Conservation (phyloP, 495 filamentous ascomycete species). For the Xylaria scruposa region DNA sequence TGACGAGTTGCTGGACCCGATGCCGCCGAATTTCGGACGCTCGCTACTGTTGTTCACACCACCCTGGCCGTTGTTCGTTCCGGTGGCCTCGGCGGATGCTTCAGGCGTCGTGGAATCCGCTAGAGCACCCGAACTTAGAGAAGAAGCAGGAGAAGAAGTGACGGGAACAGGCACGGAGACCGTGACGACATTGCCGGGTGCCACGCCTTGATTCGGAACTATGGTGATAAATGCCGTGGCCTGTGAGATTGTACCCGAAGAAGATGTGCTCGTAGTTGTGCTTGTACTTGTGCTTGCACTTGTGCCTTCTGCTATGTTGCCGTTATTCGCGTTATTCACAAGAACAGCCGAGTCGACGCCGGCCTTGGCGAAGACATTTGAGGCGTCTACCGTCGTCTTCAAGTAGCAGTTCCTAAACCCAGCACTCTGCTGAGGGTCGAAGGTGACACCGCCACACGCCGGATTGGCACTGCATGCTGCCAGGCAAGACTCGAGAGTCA, state of each 20-base stretch:
- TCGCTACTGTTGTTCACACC: neutral
- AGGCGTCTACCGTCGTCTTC: constrained; percentile 36
- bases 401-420: constrained; percentile 51
- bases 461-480: constrained; percentile 36
- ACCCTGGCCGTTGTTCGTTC: neutral
- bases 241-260: constrained; percentile 12
- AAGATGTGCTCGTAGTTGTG: neutral
- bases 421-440: constrained; percentile 37
- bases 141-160: neutral
- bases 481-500: constrained; percentile 46
- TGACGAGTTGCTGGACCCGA: constrained; percentile 19
- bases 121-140: neutral
- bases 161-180: constrained; percentile 18
- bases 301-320: constrained; percentile 19
- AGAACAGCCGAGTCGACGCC: constrained; percentile 42
- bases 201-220: neutral
- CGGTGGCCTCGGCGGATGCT: neutral
- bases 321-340: constrained; percentile 20
- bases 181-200: constrained; percentile 14
- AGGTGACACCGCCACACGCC: constrained; percentile 40
- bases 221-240: constrained; percentile 8
- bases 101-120: constrained; percentile 3
- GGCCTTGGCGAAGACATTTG: constrained; percentile 26
- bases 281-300: constrained; percentile 16
- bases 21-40: neutral